A percentile compares a stretch with the other conserved stretches of the same genome.
phyloP scores from a whole-genome alignment of 495 filamentous ascomycete species.

The Daldinia vernicosa region DNA sequence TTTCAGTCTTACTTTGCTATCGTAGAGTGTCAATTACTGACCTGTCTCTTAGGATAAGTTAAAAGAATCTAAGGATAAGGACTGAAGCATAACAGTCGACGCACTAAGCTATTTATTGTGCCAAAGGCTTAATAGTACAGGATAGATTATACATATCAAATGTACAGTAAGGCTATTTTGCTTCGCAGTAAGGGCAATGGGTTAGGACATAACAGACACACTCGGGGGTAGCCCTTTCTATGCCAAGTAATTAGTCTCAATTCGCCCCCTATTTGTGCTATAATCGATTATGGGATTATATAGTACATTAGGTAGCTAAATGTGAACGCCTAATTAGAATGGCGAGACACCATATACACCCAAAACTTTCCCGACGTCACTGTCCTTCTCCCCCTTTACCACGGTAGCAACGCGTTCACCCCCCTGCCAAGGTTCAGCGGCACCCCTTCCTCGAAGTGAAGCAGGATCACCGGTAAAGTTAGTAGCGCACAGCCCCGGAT shows the following conservation, averaged over 20 bases:
- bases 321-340: conserved; percentile 1
- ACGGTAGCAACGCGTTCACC: conserved; percentile 43
- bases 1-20: not conserved
- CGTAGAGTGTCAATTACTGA: not conserved
- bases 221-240: not conserved
- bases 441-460: conserved; percentile 41
- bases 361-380: conserved; percentile 43
- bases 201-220: not conserved
- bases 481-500: conserved; percentile 29
- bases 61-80: not conserved
- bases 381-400: conserved; percentile 47
- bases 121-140: not conserved
- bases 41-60: not conserved
- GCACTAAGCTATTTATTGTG: not conserved
- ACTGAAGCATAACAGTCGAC: not conserved
- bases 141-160: not conserved
- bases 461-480: conserved; percentile 30
- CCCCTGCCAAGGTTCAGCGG: conserved; percentile 43
- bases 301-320: too few species aligned
- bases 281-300: not conserved
- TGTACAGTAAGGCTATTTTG: not conserved
- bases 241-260: not conserved
- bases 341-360: conserved; percentile 44
- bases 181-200: not conserved
- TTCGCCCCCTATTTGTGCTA: not conserved